Evolutionary conservation across 345 rosid species (phyloP), one percentile per base, ranked within the genome.

Genomic region (Dimocarpus longan): DNA sequence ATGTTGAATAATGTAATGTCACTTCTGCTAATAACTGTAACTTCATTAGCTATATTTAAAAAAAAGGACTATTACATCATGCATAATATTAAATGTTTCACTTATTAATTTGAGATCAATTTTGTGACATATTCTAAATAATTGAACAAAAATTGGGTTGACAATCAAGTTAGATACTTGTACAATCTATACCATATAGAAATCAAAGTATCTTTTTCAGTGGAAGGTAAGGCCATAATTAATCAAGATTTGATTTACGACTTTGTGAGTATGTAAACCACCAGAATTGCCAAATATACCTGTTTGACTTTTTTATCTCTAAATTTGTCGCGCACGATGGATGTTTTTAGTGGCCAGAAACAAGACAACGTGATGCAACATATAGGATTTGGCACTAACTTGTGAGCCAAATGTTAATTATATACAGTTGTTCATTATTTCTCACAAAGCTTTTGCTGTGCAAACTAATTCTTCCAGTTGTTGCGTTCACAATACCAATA

Each of bases 291-390:
- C 10, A 32, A 59, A 10, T 73, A 22, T 40, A 21, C 54, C 21
- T 8, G 67, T 59, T 59, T 59, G 67, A 73, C 76, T 59, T 59
- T 37, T 7, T 21, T 43, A 12, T 40, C 42, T 75, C 44, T 81
- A 28, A 42, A 42, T 70, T 66, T 46, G 28, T 76, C 72, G 40
- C n/a, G 81, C 66, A 81, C 66, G 19, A 72, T 57, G 6, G 72
- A 46, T 62, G 63, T 7, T 54, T 54, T 64, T 80, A 71, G 78
- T 80, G 84, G 82, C 76, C 74, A 71, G 19, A 16, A 77, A 63
- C 50, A 56, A 42, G 52, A 78, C 82, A 78, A 0, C 77, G 83
- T 80, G 60, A 75, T 80, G 19, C n/a, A 44, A 68, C 44, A 52
- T 72, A 52, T 24, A 68, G 78, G 76, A 68, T 68, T 76, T 57